Conservation (phyloP, 257 asterid genomes). For the Nicotiana knightiana region DNA sequence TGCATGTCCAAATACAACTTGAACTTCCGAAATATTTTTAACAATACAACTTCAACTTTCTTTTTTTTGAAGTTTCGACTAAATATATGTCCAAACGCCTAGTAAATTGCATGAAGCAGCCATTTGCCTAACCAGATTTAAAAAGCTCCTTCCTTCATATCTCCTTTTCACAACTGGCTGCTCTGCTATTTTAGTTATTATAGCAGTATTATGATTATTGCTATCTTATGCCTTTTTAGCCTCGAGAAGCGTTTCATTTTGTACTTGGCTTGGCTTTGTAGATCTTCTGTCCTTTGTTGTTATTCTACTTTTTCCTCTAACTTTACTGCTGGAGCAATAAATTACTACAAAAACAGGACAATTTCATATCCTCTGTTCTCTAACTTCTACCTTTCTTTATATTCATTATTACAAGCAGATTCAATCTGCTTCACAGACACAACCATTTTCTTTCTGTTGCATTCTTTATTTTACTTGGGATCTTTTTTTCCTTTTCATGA, state of each 20-base stretch:
- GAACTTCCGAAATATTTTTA: too few species aligned
- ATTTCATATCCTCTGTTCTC: background rate
- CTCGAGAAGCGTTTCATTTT: background rate
- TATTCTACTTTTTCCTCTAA: background rate
- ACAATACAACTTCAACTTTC: too few species aligned
- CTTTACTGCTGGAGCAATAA: constrained; percentile 1
- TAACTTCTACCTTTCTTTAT: background rate
- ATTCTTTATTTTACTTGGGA: background rate
- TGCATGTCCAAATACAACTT: too few species aligned
- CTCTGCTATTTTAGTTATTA: background rate
- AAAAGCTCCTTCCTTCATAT: background rate
- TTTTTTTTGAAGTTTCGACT: too few species aligned
- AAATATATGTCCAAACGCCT: too few species aligned
- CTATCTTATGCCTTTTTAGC: background rate
- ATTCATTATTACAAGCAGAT: background rate
- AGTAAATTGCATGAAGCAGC: background rate
- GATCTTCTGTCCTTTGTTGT: constrained; percentile 5
- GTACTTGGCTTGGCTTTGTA: background rate
- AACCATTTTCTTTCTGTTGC: background rate
- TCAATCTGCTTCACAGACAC: background rate
- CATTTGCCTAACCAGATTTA: background rate
- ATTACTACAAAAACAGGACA: background rate
- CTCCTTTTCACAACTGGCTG: background rate
- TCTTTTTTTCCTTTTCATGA: background rate
- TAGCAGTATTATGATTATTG: background rate